phyloP scores from a whole-genome alignment of 202 grass and related monocot species.

The Eragrostis tef region DNA sequence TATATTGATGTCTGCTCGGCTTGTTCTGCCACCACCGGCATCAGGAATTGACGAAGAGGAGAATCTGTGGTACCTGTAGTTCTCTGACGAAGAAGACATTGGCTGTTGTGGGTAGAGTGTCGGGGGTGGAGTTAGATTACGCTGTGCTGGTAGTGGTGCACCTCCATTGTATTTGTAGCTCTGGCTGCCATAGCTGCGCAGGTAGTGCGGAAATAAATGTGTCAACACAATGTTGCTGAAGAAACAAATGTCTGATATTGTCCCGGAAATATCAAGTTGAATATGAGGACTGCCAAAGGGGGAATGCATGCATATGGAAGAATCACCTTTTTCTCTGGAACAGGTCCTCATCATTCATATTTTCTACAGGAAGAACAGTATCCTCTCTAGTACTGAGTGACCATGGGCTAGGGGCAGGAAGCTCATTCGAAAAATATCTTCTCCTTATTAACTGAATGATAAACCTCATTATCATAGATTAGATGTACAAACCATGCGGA shows the following conservation, averaged over 20 bases:
- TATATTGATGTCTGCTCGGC: constrained; percentile 70
- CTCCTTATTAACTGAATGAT: constrained; percentile 91
- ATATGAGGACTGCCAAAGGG: no score
- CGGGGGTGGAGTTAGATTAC: constrained; percentile 77
- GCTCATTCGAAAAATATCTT: constrained; percentile 86
- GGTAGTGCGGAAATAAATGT: neutral
- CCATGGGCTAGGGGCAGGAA: constrained; percentile 72
- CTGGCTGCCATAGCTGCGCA: constrained; percentile 59
- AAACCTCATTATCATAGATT: constrained; percentile 22
- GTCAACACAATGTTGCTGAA: constrained; percentile 17
- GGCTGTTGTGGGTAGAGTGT: constrained; percentile 86
- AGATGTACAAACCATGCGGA: constrained; percentile 70
- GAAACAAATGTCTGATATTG: neutral
- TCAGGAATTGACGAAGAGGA: constrained; percentile 61
- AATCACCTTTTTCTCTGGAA: constrained; percentile 82
- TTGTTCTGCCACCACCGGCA: constrained; percentile 57
- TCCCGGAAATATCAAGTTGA: constrained; percentile 17
- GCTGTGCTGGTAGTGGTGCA: constrained; percentile 76
- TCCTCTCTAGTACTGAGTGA: constrained; percentile 57
- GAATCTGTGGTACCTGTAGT: constrained; percentile 83
- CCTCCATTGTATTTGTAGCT: constrained; percentile 79
- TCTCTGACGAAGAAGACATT: constrained; percentile 69
- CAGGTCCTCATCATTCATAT: constrained; percentile 66
- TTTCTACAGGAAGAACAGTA: constrained; percentile 67
- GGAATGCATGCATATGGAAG: neutral